phyloP scores from a whole-genome alignment of 768 basidiomycete species.

The Tubosaeta sp. region DNA sequence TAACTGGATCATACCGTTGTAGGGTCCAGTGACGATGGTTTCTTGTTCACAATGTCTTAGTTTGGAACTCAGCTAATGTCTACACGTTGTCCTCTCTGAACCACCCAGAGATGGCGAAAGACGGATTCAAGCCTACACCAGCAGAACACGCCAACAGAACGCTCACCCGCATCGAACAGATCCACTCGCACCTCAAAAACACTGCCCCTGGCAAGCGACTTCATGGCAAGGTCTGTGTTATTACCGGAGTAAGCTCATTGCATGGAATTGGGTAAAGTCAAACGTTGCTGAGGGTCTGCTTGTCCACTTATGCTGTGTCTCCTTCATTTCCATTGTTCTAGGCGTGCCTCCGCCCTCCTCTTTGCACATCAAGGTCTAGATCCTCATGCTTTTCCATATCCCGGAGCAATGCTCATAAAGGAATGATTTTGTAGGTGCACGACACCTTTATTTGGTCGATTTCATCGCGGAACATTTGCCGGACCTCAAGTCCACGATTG shows the following conservation, averaged over 20 bases:
- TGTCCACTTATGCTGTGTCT: slow-evolving; percentile 11
- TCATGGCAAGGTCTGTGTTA: slow-evolving; percentile 75
- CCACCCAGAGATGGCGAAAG: slow-evolving; percentile 14
- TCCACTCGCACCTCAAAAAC: slow-evolving; percentile 61
- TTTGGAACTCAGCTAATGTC: not conserved
- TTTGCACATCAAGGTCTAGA: slow-evolving; percentile 75
- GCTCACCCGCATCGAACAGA: slow-evolving; percentile 58
- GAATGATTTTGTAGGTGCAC: slow-evolving; percentile 49
- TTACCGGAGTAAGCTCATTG: slow-evolving; percentile 84
- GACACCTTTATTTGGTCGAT: slow-evolving; percentile 74
- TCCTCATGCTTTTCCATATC: not conserved
- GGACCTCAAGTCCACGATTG: slow-evolving; percentile 64
- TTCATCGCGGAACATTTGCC: slow-evolving; percentile 65
- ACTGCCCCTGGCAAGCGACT: slow-evolving; percentile 54
- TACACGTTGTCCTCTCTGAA: too few relatives aligned
- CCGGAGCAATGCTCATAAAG: slow-evolving; percentile 1
- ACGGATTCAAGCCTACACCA: slow-evolving; percentile 10
- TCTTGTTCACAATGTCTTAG: not conserved
- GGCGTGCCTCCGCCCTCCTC: slow-evolving; percentile 65
- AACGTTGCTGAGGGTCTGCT: slow-evolving; percentile 5
- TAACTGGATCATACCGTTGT: too few relatives aligned
- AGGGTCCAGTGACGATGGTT: too few relatives aligned
- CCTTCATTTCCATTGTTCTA: slow-evolving; percentile 26
- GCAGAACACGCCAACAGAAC: slow-evolving; percentile 60
- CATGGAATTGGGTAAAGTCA: slow-evolving; percentile 78